These are phyloP conservation scores for Fraxinus greggii DNA, from an alignment of 305 asterid genomes.

Conservation along the genomic window DNA sequence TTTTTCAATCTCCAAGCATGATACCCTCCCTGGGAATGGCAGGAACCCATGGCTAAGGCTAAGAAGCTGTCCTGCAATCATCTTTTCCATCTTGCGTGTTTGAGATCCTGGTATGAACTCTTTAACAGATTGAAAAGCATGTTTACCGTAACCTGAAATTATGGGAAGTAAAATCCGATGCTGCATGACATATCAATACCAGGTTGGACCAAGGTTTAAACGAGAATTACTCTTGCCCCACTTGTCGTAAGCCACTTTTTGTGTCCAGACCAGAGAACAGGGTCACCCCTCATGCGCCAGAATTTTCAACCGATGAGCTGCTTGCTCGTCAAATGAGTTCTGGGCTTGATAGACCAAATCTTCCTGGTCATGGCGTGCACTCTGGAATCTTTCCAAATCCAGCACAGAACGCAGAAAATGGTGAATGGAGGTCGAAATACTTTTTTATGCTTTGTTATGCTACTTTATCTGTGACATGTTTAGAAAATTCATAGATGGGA, in stretches of 20 bases:
- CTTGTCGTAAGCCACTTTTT: slow-evolving; percentile 81
- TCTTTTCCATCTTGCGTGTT: slow-evolving; percentile 69
- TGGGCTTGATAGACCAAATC: slow-evolving; percentile 57
- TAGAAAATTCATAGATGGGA: neutral
- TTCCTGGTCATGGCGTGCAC: slow-evolving; percentile 53
- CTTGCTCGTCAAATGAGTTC: slow-evolving; percentile 76
- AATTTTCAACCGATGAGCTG: slow-evolving; percentile 65
- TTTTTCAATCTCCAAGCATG: slow-evolving; percentile 27
- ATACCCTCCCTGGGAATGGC: slow-evolving; percentile 21
- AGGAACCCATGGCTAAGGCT: slow-evolving; percentile 94
- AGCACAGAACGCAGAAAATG: slow-evolving; percentile 52
- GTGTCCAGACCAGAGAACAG: slow-evolving; percentile 46
- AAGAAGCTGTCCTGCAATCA: slow-evolving; percentile 82
- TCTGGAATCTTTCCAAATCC: slow-evolving; percentile 52
- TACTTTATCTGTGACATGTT: neutral
- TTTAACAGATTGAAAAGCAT: neutral
- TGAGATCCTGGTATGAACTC: slow-evolving; percentile 75
- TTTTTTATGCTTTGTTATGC: slow-evolving; percentile 12
- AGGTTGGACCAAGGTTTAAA: slow-evolving; percentile 85
- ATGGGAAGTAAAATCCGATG: slow-evolving; percentile 9
- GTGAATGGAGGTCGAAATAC: slow-evolving; percentile 65
- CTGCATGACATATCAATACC: slow-evolving; percentile 25
- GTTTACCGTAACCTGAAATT: neutral
- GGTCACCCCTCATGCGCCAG: slow-evolving; percentile 45
- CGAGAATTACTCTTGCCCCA: slow-evolving; percentile 84